Evolutionary conservation across 2,329 filamentous ascomycete genomes (phyloP).

Genomic region (Arachnopeziza araneosa): DNA sequence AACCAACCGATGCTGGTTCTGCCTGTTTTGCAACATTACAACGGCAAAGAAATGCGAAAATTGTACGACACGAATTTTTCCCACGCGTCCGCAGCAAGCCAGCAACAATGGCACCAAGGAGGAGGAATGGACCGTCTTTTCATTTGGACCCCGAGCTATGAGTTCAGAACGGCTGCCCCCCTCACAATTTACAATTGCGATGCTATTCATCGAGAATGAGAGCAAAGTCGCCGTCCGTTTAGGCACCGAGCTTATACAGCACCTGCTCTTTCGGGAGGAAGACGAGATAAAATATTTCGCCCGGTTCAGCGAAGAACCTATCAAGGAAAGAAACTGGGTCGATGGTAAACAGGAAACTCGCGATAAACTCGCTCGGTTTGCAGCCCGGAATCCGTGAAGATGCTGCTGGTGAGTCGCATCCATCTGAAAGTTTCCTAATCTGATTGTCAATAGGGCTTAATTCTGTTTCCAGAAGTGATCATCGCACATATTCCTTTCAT

Average conservation of each 20-base stretch:
- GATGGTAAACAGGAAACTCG: background rate
- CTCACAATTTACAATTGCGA: background rate
- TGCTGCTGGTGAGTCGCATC: too few species aligned
- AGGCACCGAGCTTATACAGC: background rate
- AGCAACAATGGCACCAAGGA: background rate
- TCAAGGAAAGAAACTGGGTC: background rate
- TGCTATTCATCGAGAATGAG: background rate
- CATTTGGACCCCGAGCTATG: background rate
- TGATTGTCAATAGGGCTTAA: too few species aligned
- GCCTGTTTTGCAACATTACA: too few species aligned
- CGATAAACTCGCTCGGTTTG: background rate
- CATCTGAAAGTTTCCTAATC: too few species aligned
- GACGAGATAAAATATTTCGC: background rate
- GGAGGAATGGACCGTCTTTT: background rate
- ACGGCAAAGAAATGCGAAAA: too few species aligned
- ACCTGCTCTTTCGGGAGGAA: background rate
- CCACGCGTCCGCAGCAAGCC: too few species aligned
- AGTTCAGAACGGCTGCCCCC: background rate
- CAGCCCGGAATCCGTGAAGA: too few species aligned
- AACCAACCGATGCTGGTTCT: too few species aligned
- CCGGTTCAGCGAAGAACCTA: background rate
- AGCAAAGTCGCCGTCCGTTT: background rate
- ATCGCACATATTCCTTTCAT: too few species aligned
- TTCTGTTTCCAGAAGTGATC: too few species aligned
- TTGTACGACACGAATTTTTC: too few species aligned